Evolutionary conservation across 306 rosid species (phyloP), one percentile per base, ranked within the genome.

Genomic region (Trichosanthes cucumerina): DNA sequence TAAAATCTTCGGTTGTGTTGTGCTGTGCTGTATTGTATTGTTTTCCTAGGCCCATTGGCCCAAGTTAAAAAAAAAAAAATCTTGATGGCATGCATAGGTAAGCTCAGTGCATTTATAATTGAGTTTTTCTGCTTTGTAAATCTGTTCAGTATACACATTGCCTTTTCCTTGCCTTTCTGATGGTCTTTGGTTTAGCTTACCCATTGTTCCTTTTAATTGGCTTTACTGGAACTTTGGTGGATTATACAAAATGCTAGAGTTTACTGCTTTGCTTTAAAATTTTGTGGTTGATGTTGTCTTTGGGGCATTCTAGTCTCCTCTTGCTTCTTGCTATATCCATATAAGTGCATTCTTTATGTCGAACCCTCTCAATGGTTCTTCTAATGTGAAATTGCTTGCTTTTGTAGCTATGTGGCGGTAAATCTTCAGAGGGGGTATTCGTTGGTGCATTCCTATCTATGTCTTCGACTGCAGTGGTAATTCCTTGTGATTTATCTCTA

Each of bases 401-500:
- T 86, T 83, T 92, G 88, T 92, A 95, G 99, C 79, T 95, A 84
- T 95, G 97, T 72, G 97, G 99, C 63, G 99, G 99, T 68, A 92
- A 88, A 83, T 79, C 99, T 82, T 92, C 97, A 53, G 99, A 95
- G 84, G 99, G 97, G 84, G 86, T 95, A 39, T 95, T 90, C 70
- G 88, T 91, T 81, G 99, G 99, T 75, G 88, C 90, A 82, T 88
- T 92, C 76, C 86, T 90, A 54, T 95, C 99, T 76, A 90, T 95
- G 99, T 95, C 99, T 81, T 95, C 96, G 11, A 95, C 97, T 57
- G 97, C 99, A 53, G 97, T 92, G 99, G 97, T 95, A 87, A 87
- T 47, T 81, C 78, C 57, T 80, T 64, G 79, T 46, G 52, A 75
- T 7, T 77, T 57, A 53, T 36, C 31, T 0, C n/a, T 38, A 76